Base-by-base conservation (phyloP, 176 grass and related monocot species). In the Juncus effusus region DNA sequence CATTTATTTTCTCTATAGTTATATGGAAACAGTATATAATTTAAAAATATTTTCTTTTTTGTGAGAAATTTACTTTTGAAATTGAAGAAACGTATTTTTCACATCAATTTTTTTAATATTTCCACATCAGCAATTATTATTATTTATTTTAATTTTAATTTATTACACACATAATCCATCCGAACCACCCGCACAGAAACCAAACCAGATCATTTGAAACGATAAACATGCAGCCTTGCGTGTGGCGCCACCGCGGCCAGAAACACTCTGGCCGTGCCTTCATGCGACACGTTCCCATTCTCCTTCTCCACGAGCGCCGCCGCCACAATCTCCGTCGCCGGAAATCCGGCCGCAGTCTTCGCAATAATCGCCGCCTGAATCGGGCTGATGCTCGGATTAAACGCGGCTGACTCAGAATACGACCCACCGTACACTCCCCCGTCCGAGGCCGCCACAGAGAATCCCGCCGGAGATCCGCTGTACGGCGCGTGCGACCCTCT, bases 311-410 rank as follows among this genome's bases (percentile, higher is more conserved):
- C 93, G 37, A 96, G 82, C 53, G 82, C 84, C 56, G 87, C 93
- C 77, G 79, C 93, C 71, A 76, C 77, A 14, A 79, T 67, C 7
- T 79, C 77, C 3, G 67, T 51, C 44, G 7, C 16, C 10, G 73
- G 70, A 14, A 65, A 79, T 10, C 76, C 79, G 4, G 63, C 74
- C 0, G 62, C 82, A 3, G 82, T 36, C 81, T 85, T 86, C 54
- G 84, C 85, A 3, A 96, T 69, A 81, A 91, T 88, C 73, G 87
- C 93, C 35, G 82, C 51, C 93, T 96, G 93, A 35, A 88, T 73
- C 40, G 93, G 93, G 8, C 87, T 84, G n/a, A 96, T 82, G 4
- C 84, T 91, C 5, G 93, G 93, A 71, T 96, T 96, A 69, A 91
- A 96, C 19, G 93, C 93, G 2, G 93, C 93, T 0, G 87, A 91